Evolutionary conservation across 2,329 filamentous ascomycete genomes (phyloP).

Genomic region (Lachnellula cervina): DNA sequence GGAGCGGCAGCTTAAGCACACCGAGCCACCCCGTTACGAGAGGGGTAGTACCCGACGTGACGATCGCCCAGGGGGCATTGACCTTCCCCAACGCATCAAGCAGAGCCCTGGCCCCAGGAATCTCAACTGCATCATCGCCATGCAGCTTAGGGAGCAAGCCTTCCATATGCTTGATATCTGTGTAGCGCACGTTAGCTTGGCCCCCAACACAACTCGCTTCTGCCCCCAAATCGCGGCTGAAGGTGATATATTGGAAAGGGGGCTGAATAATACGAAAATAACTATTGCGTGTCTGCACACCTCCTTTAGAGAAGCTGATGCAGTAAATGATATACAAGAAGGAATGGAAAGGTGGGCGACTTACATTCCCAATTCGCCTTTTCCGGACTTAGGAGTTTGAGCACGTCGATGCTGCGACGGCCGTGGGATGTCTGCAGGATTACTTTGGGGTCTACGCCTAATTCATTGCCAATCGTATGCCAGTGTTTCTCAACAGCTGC

Average conservation of each 20-base stretch:
- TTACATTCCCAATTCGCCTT: conserved; percentile 91
- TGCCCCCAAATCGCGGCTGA: conserved; percentile 6
- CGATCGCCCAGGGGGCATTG: conserved; percentile 69
- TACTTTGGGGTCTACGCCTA: conserved; percentile 75
- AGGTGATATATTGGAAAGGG: conserved; percentile 1
- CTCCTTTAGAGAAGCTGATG: not conserved
- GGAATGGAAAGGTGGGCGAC: conserved; percentile 33
- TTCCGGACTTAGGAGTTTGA: conserved; percentile 72
- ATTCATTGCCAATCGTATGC: conserved; percentile 69
- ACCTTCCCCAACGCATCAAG: conserved; percentile 60
- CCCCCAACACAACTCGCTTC: not conserved
- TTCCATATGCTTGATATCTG: conserved; percentile 78
- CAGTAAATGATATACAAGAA: not conserved
- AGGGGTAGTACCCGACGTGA: conserved; percentile 65
- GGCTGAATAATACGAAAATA: conserved; percentile 10
- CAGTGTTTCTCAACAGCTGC: conserved; percentile 73
- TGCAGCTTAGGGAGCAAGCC: conserved; percentile 70
- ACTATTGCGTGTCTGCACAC: not conserved
- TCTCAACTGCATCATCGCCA: conserved; percentile 74
- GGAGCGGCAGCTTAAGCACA: conserved; percentile 59
- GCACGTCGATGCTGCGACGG: conserved; percentile 78
- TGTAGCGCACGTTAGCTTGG: conserved; percentile 1
- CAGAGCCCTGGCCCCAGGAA: conserved; percentile 73
- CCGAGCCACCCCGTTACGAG: conserved; percentile 70
- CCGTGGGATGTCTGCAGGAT: conserved; percentile 92